These are phyloP conservation scores for Colletotrichum sp. DNA, from an alignment of 2,329 filamentous ascomycete species.

Conservation along the genomic window DNA sequence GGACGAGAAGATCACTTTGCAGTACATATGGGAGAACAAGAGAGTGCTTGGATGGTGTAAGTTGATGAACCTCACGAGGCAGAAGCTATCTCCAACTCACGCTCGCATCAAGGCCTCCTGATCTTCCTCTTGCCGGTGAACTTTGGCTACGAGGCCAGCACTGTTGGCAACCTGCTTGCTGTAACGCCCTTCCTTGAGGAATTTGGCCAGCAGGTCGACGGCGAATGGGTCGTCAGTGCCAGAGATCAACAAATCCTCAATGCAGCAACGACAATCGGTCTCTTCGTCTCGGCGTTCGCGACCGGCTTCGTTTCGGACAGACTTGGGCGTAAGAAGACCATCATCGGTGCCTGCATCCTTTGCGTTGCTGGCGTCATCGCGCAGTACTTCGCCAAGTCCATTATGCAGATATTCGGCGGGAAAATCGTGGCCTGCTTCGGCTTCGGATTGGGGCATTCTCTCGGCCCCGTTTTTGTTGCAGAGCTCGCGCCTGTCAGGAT, in stretches of 20 bases:
- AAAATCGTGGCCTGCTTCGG: constrained; percentile 32
- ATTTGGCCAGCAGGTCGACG: constrained; percentile 27
- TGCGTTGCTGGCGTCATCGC: constrained; percentile 27
- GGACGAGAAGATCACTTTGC: background rate
- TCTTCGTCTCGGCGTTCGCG: constrained; percentile 31
- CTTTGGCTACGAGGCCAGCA: constrained; percentile 31
- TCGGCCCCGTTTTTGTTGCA: constrained; percentile 36
- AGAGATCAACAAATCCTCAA: constrained; percentile 33
- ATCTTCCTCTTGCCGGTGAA: constrained; percentile 15
- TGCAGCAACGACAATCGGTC: constrained; percentile 30
- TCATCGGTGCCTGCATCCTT: constrained; percentile 18
- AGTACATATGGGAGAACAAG: constrained; percentile 3
- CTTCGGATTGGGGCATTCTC: constrained; percentile 33
- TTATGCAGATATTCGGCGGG: constrained; percentile 30
- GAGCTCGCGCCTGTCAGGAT: constrained; percentile 35
- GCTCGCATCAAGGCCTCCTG: background rate
- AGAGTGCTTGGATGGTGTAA: constrained; percentile 9
- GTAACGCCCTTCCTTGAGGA: constrained; percentile 28
- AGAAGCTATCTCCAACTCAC: background rate
- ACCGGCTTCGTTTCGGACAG: constrained; percentile 30
- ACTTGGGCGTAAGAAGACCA: constrained; percentile 29
- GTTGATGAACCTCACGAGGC: background rate
- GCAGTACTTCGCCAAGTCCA: constrained; percentile 26
- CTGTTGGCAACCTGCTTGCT: constrained; percentile 33
- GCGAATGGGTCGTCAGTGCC: constrained; percentile 25